A percentile compares a stretch with the other conserved stretches of the same genome.
Conservation (phyloP, 1,284 basidiomycete genomes). For the Meira nashicola region DNA sequence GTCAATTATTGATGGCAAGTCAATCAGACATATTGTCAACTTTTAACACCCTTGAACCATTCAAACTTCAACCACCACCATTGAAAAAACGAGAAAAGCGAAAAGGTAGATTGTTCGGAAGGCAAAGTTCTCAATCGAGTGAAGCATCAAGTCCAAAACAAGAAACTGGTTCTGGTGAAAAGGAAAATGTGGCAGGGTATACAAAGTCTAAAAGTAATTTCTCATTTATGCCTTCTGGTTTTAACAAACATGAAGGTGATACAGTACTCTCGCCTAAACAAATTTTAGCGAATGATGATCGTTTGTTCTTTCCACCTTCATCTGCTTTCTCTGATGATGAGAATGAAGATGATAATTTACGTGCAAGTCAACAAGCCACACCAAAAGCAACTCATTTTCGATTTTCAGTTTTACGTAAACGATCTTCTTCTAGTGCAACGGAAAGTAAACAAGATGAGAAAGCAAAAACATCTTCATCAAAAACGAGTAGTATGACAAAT, state of each 20-base stretch:
- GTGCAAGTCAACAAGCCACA: too few species aligned
- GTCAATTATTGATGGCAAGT: too few species aligned
- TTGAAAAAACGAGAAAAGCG: background rate
- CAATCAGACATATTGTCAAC: too few species aligned
- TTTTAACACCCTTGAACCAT: background rate
- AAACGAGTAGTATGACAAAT: too few species aligned
- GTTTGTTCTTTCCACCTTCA: too few species aligned
- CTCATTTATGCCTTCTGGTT: background rate
- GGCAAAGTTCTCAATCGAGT: background rate
- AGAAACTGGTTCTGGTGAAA: background rate
- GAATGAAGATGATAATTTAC: too few species aligned
- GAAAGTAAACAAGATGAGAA: too few species aligned
- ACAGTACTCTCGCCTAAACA: background rate
- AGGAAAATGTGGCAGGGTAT: background rate
- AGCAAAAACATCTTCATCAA: too few species aligned
- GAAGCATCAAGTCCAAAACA: background rate
- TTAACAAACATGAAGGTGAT: background rate
- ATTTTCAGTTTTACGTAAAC: too few species aligned
- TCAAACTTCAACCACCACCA: background rate
- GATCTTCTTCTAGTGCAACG: too few species aligned
- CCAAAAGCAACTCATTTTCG: too few species aligned
- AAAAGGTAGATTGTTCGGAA: background rate
- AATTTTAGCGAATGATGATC: background rate
- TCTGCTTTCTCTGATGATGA: too few species aligned
- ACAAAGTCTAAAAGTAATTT: background rate